These are phyloP conservation scores for Adiantum capillusveneris DNA, from an alignment of 75 land plant genomes.

Conservation along the genomic window DNA sequence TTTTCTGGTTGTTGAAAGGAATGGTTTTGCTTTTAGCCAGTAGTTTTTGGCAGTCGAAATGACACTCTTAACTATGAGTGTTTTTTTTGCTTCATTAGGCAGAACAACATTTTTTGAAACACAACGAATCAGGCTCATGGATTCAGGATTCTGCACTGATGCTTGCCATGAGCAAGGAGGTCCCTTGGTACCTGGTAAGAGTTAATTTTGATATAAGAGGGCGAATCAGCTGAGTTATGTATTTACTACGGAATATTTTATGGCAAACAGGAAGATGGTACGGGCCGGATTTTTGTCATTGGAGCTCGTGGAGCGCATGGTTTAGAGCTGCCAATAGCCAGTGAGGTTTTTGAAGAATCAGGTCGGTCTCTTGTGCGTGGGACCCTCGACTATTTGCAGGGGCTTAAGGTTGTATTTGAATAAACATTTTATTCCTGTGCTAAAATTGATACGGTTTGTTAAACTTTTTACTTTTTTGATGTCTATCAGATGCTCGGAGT, in stretches of 20 bases:
- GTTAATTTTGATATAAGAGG: neutral
- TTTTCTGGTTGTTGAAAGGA: too few relatives aligned
- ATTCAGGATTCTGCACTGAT: slow-evolving; percentile 95
- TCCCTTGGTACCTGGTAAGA: slow-evolving; percentile 91
- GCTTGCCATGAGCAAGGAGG: slow-evolving; percentile 86
- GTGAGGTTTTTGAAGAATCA: slow-evolving; percentile 96
- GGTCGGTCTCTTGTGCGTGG: slow-evolving; percentile 91
- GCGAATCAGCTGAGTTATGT: neutral
- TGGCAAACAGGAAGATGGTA: slow-evolving; percentile 80
- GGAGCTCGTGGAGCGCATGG: slow-evolving; percentile 87
- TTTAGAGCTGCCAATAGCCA: slow-evolving; percentile 76
- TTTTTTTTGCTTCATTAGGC: slow-evolving; percentile 34
- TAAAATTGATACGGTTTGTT: too few relatives aligned
- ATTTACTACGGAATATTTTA: too few relatives aligned
- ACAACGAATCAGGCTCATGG: slow-evolving; percentile 98
- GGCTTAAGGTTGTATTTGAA: slow-evolving; percentile 59
- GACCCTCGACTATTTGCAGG: slow-evolving; percentile 89
- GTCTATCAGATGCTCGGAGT: slow-evolving; percentile 88
- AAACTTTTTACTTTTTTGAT: neutral
- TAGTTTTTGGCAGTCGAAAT: too few relatives aligned
- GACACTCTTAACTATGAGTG: too few relatives aligned
- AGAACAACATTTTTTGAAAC: slow-evolving; percentile 95
- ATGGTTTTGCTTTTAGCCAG: too few relatives aligned
- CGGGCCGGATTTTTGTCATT: slow-evolving; percentile 73
- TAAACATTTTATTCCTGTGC: too few relatives aligned